Percentiles rank a stretch among this genome's conserved stretches.
These are phyloP conservation scores for Artemisia annua DNA, from an alignment of 129 eudicot genomes.

Conservation along the genomic window DNA sequence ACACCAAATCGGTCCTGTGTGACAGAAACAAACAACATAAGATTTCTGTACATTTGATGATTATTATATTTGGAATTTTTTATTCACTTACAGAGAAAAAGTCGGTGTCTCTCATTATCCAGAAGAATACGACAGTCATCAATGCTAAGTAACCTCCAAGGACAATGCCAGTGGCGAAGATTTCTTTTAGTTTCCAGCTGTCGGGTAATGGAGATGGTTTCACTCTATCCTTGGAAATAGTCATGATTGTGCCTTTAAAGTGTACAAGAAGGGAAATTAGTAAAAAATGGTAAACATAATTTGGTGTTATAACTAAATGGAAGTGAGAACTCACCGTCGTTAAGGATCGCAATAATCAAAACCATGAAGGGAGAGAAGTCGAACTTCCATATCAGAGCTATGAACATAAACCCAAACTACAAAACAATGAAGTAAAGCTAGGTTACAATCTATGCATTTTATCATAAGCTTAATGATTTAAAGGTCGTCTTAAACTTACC, in stretches of 20 bases:
- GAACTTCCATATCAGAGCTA: conserved; percentile 94
- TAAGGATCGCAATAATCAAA: conserved; percentile 92
- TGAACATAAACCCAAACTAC: conserved; percentile 93
- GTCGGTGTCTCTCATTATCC: conserved; percentile 77
- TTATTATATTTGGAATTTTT: background rate
- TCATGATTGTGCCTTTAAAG: conserved; percentile 84
- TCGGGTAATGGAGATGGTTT: conserved; percentile 97
- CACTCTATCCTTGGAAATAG: conserved; percentile 96
- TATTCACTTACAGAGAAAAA: conserved; percentile 68
- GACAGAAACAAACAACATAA: conserved; percentile 8
- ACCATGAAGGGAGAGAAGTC: conserved; percentile 99
- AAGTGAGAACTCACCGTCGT: conserved; percentile 63
- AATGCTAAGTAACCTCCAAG: conserved; percentile 90
- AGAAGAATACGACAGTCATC: conserved; percentile 96
- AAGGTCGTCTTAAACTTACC: conserved; percentile 59
- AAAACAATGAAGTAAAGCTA: conserved; percentile 16
- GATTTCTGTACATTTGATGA: background rate
- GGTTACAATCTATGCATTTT: background rate
- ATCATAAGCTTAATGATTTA: background rate
- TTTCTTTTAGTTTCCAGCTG: conserved; percentile 96
- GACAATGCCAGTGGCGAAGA: conserved; percentile 92
- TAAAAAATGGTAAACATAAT: background rate
- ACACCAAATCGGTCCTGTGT: conserved; percentile 74
- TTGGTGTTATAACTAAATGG: background rate
- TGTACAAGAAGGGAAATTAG: conserved; percentile 11